phyloP scores from a whole-genome alignment of 2,329 filamentous ascomycete species.

The Ophiocordyceps polyrhachis-furcata region DNA sequence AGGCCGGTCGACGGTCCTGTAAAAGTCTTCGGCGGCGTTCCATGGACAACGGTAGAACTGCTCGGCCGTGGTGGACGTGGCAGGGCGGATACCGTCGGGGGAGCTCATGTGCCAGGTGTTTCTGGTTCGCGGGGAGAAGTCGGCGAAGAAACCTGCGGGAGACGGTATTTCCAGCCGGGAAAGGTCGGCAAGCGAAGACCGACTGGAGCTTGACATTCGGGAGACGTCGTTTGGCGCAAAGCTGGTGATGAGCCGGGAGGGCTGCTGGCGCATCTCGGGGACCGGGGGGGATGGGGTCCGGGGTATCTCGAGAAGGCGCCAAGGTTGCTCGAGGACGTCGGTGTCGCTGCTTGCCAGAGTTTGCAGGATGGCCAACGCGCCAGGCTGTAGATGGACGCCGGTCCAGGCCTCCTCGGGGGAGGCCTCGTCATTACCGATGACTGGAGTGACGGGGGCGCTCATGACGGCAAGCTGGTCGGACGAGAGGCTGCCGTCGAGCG shows the following conservation, averaged over 20 bases:
- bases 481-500: conserved; percentile 70
- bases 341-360: conserved; percentile 46
- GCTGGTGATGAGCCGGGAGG: conserved; percentile 28
- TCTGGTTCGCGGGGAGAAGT: conserved; percentile 54
- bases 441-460: conserved; percentile 71
- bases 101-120: conserved; percentile 61
- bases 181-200: conserved; percentile 49
- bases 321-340: conserved; percentile 35
- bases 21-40: conserved; percentile 27
- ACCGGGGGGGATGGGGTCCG: conserved; percentile 6
- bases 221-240: conserved; percentile 9
- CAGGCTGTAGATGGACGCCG: conserved; percentile 58
- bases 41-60: conserved; percentile 80
- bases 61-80: conserved; percentile 80
- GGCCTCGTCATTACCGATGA: conserved; percentile 39
- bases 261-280: conserved; percentile 31
- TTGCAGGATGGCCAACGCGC: conserved; percentile 62
- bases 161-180: conserved; percentile 78
- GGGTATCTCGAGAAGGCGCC: conserved; percentile 25
- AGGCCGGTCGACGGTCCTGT: conserved; percentile 17
- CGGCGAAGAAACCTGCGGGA: conserved; percentile 80
- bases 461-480: conserved; percentile 73
- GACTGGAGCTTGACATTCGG: conserved; percentile 9
- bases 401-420: conserved; percentile 46
- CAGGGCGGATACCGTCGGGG: conserved; percentile 37